Evolutionary conservation across 768 basidiomycete species (phyloP).

Genomic region (Tulasnella sp.): DNA sequence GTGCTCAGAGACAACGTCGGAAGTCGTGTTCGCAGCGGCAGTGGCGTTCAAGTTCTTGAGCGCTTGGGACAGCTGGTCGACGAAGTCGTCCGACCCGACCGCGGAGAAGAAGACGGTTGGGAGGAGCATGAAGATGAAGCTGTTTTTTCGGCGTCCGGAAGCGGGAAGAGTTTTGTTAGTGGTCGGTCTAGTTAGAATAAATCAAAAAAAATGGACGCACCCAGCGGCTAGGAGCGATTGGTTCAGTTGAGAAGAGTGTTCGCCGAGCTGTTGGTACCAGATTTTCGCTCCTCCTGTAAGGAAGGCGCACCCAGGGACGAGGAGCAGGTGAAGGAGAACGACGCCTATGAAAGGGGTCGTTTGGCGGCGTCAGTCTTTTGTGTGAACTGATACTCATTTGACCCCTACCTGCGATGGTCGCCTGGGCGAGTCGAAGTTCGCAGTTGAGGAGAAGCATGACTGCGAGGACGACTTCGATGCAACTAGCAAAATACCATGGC

Average conservation of each 20-base stretch:
- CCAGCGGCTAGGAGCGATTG: constrained; percentile 2
- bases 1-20: neutral
- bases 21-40: neutral
- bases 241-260: constrained; percentile 46
- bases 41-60: neutral
- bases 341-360: constrained; percentile 46
- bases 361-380: neutral
- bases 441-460: constrained; percentile 65
- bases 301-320: constrained; percentile 67
- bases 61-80: constrained; percentile 30
- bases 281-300: constrained; percentile 67
- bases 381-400: no score
- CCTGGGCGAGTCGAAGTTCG: constrained; percentile 58
- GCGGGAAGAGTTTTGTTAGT: neutral
- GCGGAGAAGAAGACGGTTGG: constrained; percentile 12
- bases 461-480: constrained; percentile 67
- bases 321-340: constrained; percentile 64
- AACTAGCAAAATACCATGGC: constrained; percentile 38
- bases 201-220: neutral
- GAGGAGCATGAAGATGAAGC: constrained; percentile 16
- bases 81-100: constrained; percentile 31
- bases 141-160: neutral
- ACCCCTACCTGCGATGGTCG: constrained; percentile 54
- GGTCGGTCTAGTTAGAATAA: neutral
- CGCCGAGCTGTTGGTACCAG: constrained; percentile 63